Evolutionary conservation across 2,329 filamentous ascomycete species (phyloP).

Genomic region (Botryotinia narcissicola): DNA sequence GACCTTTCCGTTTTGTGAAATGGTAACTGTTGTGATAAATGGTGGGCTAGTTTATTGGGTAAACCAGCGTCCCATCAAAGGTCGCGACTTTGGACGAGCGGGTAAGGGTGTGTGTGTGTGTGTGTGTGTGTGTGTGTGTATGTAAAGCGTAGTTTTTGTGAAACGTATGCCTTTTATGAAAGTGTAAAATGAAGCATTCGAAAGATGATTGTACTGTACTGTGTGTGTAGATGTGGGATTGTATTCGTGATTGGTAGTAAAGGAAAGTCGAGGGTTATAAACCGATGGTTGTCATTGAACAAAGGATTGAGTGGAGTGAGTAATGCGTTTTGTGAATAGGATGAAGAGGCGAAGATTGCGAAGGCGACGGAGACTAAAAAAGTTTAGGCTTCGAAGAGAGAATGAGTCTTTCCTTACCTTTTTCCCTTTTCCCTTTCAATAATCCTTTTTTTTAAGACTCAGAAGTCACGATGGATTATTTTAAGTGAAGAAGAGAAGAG

Average conservation of each 20-base stretch:
- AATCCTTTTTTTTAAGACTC: neutral
- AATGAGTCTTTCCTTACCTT: slow-evolving; percentile 7
- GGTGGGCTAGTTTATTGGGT: slow-evolving; percentile 33
- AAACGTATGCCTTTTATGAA: slow-evolving; percentile 3
- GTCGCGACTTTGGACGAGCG: slow-evolving; percentile 21
- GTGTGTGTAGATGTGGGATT: neutral
- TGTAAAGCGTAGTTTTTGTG: neutral
- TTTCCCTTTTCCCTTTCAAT: neutral
- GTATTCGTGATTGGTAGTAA: slow-evolving; percentile 5
- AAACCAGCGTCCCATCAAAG: slow-evolving; percentile 35
- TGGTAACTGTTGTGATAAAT: slow-evolving; percentile 36
- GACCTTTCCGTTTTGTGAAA: slow-evolving; percentile 38
- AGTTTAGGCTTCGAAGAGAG: slow-evolving; percentile 10
- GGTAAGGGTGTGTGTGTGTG: neutral
- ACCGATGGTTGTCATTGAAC: slow-evolving; percentile 24
- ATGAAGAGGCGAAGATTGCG: slow-evolving; percentile 26
- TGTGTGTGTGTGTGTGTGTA: neutral
- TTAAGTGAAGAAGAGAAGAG: neutral
- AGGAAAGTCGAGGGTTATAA: slow-evolving; percentile 26
- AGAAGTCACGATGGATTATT: neutral
- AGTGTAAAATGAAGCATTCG: slow-evolving; percentile 4
- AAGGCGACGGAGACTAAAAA: slow-evolving; percentile 16
- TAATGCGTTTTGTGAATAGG: slow-evolving; percentile 15
- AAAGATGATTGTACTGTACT: neutral
- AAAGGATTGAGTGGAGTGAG: slow-evolving; percentile 36